Base-by-base conservation (phyloP, 495 filamentous ascomycete genomes). In the Neurospora terricola region DNA sequence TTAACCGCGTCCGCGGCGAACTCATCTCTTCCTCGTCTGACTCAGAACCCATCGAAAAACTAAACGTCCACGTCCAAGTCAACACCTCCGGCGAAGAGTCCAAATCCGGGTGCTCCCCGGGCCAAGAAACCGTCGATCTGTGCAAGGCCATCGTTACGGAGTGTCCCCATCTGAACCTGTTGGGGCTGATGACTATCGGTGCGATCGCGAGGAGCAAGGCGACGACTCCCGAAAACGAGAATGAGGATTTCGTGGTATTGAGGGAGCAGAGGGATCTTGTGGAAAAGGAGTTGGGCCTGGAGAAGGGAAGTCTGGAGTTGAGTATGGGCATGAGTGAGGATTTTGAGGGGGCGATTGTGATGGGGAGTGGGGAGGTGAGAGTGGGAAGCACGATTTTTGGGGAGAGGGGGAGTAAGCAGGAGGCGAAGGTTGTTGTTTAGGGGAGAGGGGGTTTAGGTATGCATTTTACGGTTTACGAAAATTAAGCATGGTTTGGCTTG, bases 101-200 rank as follows among this genome's bases (percentile, higher is more conserved):
- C 73, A 99, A 99, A 82, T 90, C 90, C 5, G 96, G 96, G 7
- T 89, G 93, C 39, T 84, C 88, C 16, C 96, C 94, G 0, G 84
- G 86, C 10, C 38, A 78, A 9, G 84, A 86, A 34, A 83, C 91
- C 3, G 81, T 90, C 4, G 82, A 75, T 4, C 82, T 99, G 40
- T 93, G 90, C 78, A 83, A 83, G 36, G 87, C 91, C 78, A 88
- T 97, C 59, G 81, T 85, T 7, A 86, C 90, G 30, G 80, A 87
- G 42, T 97, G 94, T 83, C 90, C 91, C 3, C 86, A 90, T 79
- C 81, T 99, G 38, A 83, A 87, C 54, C 79, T 99, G 23, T 85
- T 91, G 71, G 96, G 96, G 0, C 78, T 99, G 6, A 99, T 99
- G 96, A 99, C 96, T 1, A 98, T 99, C 77, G 96, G 96, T 1